A percentile compares a stretch with the other conserved stretches of the same genome.
phyloP scores from a whole-genome alignment of 2,329 filamentous ascomycete genomes.

The Venturia oleaginea region DNA sequence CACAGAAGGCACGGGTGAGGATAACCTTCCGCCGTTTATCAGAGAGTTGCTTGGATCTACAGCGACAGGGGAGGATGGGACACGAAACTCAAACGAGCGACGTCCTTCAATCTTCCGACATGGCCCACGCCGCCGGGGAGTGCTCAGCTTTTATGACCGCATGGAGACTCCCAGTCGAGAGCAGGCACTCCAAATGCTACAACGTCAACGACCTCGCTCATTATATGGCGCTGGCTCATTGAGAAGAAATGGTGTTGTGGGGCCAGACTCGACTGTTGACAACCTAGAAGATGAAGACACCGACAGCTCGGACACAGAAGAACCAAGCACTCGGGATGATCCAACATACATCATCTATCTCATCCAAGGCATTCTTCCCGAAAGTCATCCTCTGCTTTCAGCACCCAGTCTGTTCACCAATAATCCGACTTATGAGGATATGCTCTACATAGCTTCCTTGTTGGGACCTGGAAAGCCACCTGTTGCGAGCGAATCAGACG shows the following conservation, averaged over 20 bases:
- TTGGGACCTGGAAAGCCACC: constrained; percentile 60
- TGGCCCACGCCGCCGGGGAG: constrained; percentile 31
- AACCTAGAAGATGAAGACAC: constrained; percentile 20
- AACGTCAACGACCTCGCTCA: constrained; percentile 5
- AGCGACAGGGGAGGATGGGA: constrained; percentile 14
- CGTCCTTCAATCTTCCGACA: constrained; percentile 20
- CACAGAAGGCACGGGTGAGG: constrained; percentile 35
- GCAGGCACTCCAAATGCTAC: constrained; percentile 40
- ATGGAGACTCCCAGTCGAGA: constrained; percentile 2
- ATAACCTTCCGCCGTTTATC: constrained; percentile 38
- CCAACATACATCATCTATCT: constrained; percentile 63
- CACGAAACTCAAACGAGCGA: background rate
- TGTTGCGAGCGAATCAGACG: constrained; percentile 55
- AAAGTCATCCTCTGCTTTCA: constrained; percentile 61
- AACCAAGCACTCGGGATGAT: constrained; percentile 23
- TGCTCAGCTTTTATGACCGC: constrained; percentile 7
- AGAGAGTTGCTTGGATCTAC: constrained; percentile 41
- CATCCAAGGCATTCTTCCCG: constrained; percentile 58
- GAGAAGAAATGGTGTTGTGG: constrained; percentile 54
- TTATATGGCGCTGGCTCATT: constrained; percentile 47
- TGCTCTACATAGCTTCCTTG: constrained; percentile 59
- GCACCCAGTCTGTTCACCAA: constrained; percentile 63
- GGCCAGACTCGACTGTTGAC: constrained; percentile 44
- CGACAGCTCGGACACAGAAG: constrained; percentile 13
- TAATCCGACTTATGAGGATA: constrained; percentile 63